Evolutionary conservation across 768 basidiomycete genomes (phyloP).

Genomic region (Amanita pallidorosea): DNA sequence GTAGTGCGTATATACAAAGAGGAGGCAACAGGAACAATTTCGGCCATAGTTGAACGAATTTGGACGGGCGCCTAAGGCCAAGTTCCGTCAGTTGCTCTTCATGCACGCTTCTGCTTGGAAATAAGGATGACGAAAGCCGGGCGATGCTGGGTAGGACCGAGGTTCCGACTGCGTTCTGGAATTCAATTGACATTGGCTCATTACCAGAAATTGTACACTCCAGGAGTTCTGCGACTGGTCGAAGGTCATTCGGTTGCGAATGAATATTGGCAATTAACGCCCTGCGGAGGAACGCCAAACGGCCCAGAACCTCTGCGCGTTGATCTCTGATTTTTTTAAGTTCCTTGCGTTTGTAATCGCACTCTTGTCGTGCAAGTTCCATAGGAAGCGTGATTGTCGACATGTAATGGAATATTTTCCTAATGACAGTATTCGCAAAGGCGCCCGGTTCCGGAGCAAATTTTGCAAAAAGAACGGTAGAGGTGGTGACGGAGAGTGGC

Average conservation of each 20-base stretch:
- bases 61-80: constrained; percentile 55
- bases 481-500: constrained; percentile 12
- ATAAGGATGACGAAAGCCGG: constrained; percentile 11
- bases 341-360: constrained; percentile 42
- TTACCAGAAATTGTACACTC: constrained; percentile 7
- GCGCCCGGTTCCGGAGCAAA: constrained; percentile 4
- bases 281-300: constrained; percentile 44
- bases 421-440: not conserved
- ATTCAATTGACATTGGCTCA: not conserved
- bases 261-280: constrained; percentile 12
- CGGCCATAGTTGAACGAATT: constrained; percentile 71
- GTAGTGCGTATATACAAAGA: constrained; percentile 38
- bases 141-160: not conserved
- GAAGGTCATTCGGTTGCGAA: constrained; percentile 1
- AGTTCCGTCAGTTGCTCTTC: constrained; percentile 11
- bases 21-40: constrained; percentile 70
- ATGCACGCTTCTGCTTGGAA: constrained; percentile 18
- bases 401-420: not conserved
- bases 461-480: constrained; percentile 9
- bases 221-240: constrained; percentile 5
- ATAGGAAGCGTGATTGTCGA: constrained; percentile 38
- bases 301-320: constrained; percentile 57
- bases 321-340: constrained; percentile 58
- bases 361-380: constrained; percentile 58
- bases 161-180: not conserved